phyloP scores from a whole-genome alignment of 805 yeast species.

The Saccharomyces kudriavzevii region DNA sequence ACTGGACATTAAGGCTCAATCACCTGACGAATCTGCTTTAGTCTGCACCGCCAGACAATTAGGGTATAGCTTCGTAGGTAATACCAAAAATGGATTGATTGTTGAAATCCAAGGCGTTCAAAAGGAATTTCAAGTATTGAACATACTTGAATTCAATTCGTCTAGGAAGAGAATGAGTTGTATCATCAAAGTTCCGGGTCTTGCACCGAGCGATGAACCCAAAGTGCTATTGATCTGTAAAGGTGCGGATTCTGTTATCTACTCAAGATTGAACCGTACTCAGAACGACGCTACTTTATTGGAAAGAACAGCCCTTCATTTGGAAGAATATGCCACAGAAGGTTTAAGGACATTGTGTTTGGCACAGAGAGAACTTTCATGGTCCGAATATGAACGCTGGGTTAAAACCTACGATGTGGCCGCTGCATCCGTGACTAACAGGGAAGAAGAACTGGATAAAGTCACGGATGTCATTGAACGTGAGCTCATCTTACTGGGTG shows the following conservation, averaged over 20 bases:
- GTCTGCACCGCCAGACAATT: slow-evolving; percentile 76
- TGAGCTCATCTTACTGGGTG: slow-evolving; percentile 61
- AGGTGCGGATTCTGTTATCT: slow-evolving; percentile 81
- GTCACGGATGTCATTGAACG: slow-evolving; percentile 69
- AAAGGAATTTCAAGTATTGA: slow-evolving; percentile 64
- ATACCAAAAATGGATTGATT: slow-evolving; percentile 59
- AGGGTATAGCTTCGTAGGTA: slow-evolving; percentile 59
- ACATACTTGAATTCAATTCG: slow-evolving; percentile 70
- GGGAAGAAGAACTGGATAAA: slow-evolving; percentile 66
- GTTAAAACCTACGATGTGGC: slow-evolving; percentile 55
- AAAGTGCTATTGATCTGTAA: slow-evolving; percentile 65
- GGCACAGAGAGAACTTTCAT: slow-evolving; percentile 58
- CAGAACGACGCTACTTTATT: slow-evolving; percentile 39
- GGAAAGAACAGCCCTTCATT: slow-evolving; percentile 59
- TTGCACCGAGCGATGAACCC: slow-evolving; percentile 38
- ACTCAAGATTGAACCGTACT: slow-evolving; percentile 46
- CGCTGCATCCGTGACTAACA: slow-evolving; percentile 49
- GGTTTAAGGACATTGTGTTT: slow-evolving; percentile 79
- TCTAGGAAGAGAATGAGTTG: slow-evolving; percentile 86
- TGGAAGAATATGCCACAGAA: slow-evolving; percentile 75
- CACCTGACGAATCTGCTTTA: slow-evolving; percentile 84
- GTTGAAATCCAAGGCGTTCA: slow-evolving; percentile 62
- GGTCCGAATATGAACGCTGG: slow-evolving; percentile 61
- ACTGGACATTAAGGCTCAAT: slow-evolving; percentile 60
- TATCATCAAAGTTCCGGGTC: slow-evolving; percentile 57